A percentile compares a stretch with the other conserved stretches of the same genome.
Conservation (phyloP, 2,329 filamentous ascomycete species). For the Arachnomyces sp. region DNA sequence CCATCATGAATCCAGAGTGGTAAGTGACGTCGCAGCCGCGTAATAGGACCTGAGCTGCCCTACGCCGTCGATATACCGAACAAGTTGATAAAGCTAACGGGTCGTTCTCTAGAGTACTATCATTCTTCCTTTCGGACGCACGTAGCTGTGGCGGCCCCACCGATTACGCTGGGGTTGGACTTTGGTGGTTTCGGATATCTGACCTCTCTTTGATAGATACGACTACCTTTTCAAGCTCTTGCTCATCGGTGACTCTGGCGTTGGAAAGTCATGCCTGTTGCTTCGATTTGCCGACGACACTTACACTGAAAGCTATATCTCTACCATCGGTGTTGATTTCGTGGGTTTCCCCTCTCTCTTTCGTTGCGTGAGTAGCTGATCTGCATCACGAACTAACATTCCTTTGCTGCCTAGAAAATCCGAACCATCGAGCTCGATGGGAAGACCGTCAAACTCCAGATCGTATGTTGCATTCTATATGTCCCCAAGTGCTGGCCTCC, state of each 20-base stretch:
- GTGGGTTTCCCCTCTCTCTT: slow-evolving; percentile 48
- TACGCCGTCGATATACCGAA: not conserved
- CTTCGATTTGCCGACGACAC: slow-evolving; percentile 98
- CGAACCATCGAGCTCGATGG: slow-evolving; percentile 98
- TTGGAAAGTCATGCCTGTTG: slow-evolving; percentile 98
- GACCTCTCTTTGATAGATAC: slow-evolving; percentile 60
- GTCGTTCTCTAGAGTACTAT: too few relatives aligned
- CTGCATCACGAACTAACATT: not conserved
- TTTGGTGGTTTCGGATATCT: too few relatives aligned
- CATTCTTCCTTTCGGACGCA: too few relatives aligned
- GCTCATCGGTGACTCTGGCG: slow-evolving; percentile 99
- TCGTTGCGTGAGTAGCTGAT: not conserved
- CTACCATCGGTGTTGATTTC: slow-evolving; percentile 98
- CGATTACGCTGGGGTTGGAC: too few relatives aligned
- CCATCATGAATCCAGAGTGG: slow-evolving; percentile 44
- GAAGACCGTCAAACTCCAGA: slow-evolving; percentile 99
- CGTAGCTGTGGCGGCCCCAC: too few relatives aligned
- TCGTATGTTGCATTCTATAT: slow-evolving; percentile 55
- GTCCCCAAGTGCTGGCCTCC: not conserved
- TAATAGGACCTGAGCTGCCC: slow-evolving; percentile 1
- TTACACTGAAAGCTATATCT: slow-evolving; percentile 99
- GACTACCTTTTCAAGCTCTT: slow-evolving; percentile 99
- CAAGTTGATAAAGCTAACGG: too few relatives aligned
- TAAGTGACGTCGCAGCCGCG: slow-evolving; percentile 22
- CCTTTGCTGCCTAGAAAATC: slow-evolving; percentile 71